phyloP scores from a whole-genome alignment of 2,329 filamentous ascomycete genomes.

The Triangularia setosa region DNA sequence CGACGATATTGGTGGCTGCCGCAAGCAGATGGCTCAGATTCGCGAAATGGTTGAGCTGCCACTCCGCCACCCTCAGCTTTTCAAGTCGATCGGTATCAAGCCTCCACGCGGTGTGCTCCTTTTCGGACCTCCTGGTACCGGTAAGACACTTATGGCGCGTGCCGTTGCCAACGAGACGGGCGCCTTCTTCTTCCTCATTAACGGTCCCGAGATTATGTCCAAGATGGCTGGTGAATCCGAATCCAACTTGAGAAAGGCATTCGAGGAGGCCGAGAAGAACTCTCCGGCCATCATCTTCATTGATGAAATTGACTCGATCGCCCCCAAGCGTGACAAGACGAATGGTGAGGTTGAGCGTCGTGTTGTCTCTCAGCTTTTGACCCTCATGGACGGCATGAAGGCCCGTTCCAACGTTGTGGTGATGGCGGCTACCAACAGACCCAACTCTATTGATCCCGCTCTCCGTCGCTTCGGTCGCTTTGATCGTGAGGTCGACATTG shows the following conservation, averaged over 20 bases:
- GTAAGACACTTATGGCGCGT: conserved; percentile 98
- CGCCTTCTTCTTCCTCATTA: conserved; percentile 99
- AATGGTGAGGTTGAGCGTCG: conserved; percentile 98
- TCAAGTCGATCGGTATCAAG: conserved; percentile 99
- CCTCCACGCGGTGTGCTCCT: conserved; percentile 96
- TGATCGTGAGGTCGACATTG: conserved; percentile 97
- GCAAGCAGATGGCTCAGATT: conserved; percentile 99
- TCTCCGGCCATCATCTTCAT: conserved; percentile 99
- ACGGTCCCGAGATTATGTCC: conserved; percentile 99
- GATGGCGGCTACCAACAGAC: conserved; percentile 98
- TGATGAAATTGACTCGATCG: conserved; percentile 98
- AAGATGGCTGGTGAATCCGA: conserved; percentile 99
- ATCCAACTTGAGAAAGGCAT: conserved; percentile 97
- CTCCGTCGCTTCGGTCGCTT: conserved; percentile 98
- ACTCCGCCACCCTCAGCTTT: conserved; percentile 92
- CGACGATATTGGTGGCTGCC: conserved; percentile 97
- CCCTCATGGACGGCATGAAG: conserved; percentile 99
- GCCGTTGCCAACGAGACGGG: conserved; percentile 98
- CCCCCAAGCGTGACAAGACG: conserved; percentile 99
- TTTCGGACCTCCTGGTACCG: conserved; percentile 93
- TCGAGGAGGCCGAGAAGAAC: conserved; percentile 99
- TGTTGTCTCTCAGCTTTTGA: conserved; percentile 92
- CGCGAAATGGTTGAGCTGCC: conserved; percentile 97
- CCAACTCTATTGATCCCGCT: conserved; percentile 97
- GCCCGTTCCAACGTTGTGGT: conserved; percentile 97